These are phyloP conservation scores for Boletus vinaceobasis DNA, from an alignment of 768 basidiomycete species.

Conservation along the genomic window DNA sequence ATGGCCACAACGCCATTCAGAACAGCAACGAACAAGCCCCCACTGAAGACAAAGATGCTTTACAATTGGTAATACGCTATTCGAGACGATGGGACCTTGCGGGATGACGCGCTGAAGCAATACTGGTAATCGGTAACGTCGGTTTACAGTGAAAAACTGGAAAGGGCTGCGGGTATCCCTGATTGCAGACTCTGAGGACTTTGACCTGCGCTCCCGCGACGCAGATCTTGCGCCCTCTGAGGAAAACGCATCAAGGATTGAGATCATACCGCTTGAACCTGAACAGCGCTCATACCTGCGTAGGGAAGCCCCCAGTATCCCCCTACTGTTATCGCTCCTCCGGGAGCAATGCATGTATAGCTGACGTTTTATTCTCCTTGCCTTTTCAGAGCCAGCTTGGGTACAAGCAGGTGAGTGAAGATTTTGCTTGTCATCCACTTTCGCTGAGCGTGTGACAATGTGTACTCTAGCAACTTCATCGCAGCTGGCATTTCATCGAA, in stretches of 20 bases:
- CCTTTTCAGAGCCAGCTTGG: slow-evolving; percentile 62
- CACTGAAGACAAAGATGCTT: slow-evolving; percentile 42
- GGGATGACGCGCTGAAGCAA: slow-evolving; percentile 29
- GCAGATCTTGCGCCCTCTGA: slow-evolving; percentile 9
- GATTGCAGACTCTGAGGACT: slow-evolving; percentile 31
- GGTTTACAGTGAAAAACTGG: slow-evolving; percentile 61
- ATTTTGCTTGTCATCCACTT: not conserved
- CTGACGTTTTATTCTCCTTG: slow-evolving; percentile 45
- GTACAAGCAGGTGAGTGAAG: slow-evolving; percentile 65
- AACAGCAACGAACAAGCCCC: slow-evolving; percentile 25
- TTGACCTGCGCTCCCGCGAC: slow-evolving; percentile 10
- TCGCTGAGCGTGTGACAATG: not conserved
- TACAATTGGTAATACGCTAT: slow-evolving; percentile 54
- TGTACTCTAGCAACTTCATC: slow-evolving; percentile 69
- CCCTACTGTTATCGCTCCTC: slow-evolving; percentile 40
- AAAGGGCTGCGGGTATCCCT: slow-evolving; percentile 90
- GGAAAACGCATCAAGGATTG: slow-evolving; percentile 59
- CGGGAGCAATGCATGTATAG: slow-evolving; percentile 37
- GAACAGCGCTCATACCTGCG: slow-evolving; percentile 97
- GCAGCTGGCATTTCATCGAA: slow-evolving; percentile 79
- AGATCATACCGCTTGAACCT: slow-evolving; percentile 98
- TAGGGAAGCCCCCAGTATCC: slow-evolving; percentile 90
- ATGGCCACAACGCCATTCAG: slow-evolving; percentile 11
- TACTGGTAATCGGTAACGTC: slow-evolving; percentile 69
- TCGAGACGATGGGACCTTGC: slow-evolving; percentile 27